These are phyloP conservation scores for Piper longum DNA, from an alignment of 164 flowering plant species.

Conservation along the genomic window DNA sequence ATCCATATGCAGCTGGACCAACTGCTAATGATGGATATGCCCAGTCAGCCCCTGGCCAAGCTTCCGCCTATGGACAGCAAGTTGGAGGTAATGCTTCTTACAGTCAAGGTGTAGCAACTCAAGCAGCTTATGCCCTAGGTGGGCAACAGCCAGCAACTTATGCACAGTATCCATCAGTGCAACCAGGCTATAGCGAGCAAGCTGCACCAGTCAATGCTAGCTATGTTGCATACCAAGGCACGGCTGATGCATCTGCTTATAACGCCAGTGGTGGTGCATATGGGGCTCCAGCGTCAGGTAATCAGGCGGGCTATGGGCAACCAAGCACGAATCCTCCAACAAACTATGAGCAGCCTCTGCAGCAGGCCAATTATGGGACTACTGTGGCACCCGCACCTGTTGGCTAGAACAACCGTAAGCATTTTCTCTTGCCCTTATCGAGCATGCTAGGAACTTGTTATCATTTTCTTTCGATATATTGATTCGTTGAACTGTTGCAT, in stretches of 20 bases:
- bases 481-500: not conserved
- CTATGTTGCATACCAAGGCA: slow-evolving; percentile 41
- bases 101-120: slow-evolving; percentile 21
- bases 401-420: slow-evolving; percentile 12
- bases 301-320: slow-evolving; percentile 45
- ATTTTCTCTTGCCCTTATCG: not conserved
- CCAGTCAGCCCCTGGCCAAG: slow-evolving; percentile 34
- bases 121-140: slow-evolving; percentile 31
- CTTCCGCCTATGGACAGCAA: slow-evolving; percentile 27
- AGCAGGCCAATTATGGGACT: slow-evolving; percentile 12
- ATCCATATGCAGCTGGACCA: slow-evolving; percentile 46
- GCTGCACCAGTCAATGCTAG: slow-evolving; percentile 25
- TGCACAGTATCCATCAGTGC: slow-evolving; percentile 34
- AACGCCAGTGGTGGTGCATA: slow-evolving; percentile 13
- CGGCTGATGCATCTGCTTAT: slow-evolving; percentile 25
- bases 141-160: slow-evolving; percentile 36
- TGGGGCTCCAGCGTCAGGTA: slow-evolving; percentile 23
- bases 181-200: slow-evolving; percentile 51
- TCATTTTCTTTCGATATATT: not conserved
- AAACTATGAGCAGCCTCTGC: slow-evolving; percentile 38
- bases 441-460: not conserved
- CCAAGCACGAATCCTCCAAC: slow-evolving; percentile 29
- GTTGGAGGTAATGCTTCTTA: slow-evolving; percentile 6
- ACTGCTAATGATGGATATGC: slow-evolving; percentile 36
- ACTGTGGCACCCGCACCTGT: slow-evolving; percentile 15